Base-by-base conservation (phyloP, 306 rosid genomes). In the Fragaria vesca region DNA sequence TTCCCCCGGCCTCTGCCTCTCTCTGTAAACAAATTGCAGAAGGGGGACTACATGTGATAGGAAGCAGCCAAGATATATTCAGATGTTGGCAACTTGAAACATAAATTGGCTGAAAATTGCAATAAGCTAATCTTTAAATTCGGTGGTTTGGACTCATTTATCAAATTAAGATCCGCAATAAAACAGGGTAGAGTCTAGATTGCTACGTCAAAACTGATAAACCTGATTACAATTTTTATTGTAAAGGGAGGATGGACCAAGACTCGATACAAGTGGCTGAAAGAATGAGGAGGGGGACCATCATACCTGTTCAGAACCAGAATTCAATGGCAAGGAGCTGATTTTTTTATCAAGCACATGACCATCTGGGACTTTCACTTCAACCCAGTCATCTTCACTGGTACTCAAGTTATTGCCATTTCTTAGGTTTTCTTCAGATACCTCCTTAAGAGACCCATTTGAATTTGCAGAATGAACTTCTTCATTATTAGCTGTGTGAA, bases 321-420 rank as follows among this genome's bases (percentile, higher is more conserved):
- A 74, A 45, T 79, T 83, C 65, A 74, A 34, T 48, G 66, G 79
- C 71, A 63, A 65, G 43, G 76, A 77, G 66, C 12, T 66, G 69
- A 26, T 78, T 36, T 63, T 60, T 46, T 58, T 69, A 72, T 75
- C 78, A 54, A 70, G 66, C 61, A 60, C 21, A 3, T 70, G 69
- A 88, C 78, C 4, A 72, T 81, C 83, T 5, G 75, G 79, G 69
- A 73, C 83, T 85, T 87, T 86, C 61, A 95, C 96, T 45, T 91
- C 94, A 85, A 95, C 90, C 97, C 97, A 93, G 71, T 91, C 97
- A 84, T 91, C 97, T 80, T 93, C 97, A 79, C 82, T 66, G 55
- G 66, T 32, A 72, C 68, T 83, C 74, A 30, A 73, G 65, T 72
- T 76, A 72, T 81, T 47, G 13, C 72, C 76, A 79, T 13, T 80